Base-by-base conservation (phyloP, 2,329 filamentous ascomycete species). In the Colletotrichum sp. region DNA sequence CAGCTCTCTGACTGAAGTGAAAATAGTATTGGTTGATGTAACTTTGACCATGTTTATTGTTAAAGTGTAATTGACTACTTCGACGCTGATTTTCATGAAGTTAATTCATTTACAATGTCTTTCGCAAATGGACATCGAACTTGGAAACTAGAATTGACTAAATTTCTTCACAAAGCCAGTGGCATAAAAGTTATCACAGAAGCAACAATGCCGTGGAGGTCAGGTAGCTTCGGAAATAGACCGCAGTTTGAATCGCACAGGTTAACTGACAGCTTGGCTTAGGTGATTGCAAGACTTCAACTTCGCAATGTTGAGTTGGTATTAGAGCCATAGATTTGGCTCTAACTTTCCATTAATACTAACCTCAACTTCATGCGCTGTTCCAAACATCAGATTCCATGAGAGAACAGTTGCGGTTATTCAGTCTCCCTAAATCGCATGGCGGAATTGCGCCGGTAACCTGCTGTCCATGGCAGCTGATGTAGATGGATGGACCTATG, bases 141-240 rank as follows among this genome's bases (percentile, higher is more conserved):
- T 24, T 24, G 21, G 21, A 24, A n/a, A 39, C 4, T 7, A 18
- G 7, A 9, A 6, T 39, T 39, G 36, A 18, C 1, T 9, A 5
- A 39, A 1, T 9, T 9, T 2, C 16, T 5, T 5, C 5, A 39
- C 7, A 1, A 6, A 43, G 8, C 5, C 18, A 48, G 5, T 48
- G 9, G 18, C 0, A 2, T n/a, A 6, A 3, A n/a, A 48, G 2
- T 2, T 24, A 7, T 3, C 1, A 13, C 1, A 39, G 39, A 43
- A 43, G 39, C 16, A n/a, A 16, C 0, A 10, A 43, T 5, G n/a
- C n/a, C 10, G 7, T 6, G 0, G 0, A 48, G 1, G 3, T 13
- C 0, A 21, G 6, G 0, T 7, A 12, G 43, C 39, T 12, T 48
- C 39, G 12, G 2, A 26, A 2, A 26, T 26, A 26, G 2, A 26